These are phyloP conservation scores for Amanita pseudoporphyria DNA, from an alignment of 768 basidiomycete species.

Conservation along the genomic window DNA sequence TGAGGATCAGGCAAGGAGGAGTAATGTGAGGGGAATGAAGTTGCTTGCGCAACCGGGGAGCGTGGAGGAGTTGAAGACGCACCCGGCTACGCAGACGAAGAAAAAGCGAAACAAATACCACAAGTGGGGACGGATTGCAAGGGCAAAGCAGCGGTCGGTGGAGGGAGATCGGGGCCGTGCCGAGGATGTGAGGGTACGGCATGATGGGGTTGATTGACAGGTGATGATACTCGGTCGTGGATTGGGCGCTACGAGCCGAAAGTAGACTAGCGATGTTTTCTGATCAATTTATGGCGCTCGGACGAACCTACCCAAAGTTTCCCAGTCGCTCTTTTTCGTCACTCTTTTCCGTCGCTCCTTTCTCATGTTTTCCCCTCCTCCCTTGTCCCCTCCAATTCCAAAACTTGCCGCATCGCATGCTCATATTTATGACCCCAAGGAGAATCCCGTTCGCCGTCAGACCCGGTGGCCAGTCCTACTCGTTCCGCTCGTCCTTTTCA, in stretches of 20 bases:
- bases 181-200: neutral
- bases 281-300: no score
- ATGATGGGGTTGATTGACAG: no score
- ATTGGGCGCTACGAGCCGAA: no score
- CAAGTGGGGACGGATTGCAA: neutral
- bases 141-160: neutral
- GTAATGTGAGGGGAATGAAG: neutral
- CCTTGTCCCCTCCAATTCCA: neutral
- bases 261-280: no score
- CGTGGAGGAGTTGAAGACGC: neutral
- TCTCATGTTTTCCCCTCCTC: neutral
- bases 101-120: neutral
- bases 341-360: neutral
- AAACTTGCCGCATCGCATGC: neutral
- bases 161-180: neutral
- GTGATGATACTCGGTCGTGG: no score
- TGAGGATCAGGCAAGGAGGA: neutral
- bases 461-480: conserved; percentile 43
- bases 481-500: conserved; percentile 44
- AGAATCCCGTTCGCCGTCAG: conserved; percentile 19
- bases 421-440: neutral
- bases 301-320: no score
- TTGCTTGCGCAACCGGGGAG: neutral
- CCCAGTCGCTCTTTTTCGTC: neutral
- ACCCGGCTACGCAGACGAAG: neutral